Base-by-base conservation (phyloP, 140 eudicot species). In the Senecio squalidus region DNA sequence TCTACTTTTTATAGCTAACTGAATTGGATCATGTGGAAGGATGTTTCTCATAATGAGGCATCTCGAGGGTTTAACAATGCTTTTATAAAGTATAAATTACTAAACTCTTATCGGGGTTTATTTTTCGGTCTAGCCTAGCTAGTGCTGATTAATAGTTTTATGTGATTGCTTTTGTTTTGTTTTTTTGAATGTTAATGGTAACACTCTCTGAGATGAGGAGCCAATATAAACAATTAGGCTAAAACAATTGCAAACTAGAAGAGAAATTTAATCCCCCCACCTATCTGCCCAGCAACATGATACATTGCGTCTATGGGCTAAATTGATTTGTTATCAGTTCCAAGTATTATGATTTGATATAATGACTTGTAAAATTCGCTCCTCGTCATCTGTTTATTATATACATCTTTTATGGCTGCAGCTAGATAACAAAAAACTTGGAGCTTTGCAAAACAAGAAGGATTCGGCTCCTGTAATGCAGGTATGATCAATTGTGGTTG, bases 401-500 rank as follows among this genome's bases (percentile, higher is more conserved):
- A 17, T 63, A n/a, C n/a, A n/a, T 27, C 7, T n/a, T 31, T 33
- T 28, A 26, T 9, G 59, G 54, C 76, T 58, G 25, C 89, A 92
- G 98, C 69, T 92, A 55, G 98, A 92, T 75, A 92, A 84, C 67
- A 77, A 72, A 58, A 87, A 79, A 54, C 86, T 92, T 64, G 95
- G 80, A 72, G 82, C 84, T 60, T 75, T 92, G 58, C 69, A 60
- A n/a, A 87, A 81, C 71, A 74, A 73, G 46, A 87, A 87, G 66
- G 96, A 87, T n/a, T 68, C 68, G 50, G 58, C 86, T 59, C 95
- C 96, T 7, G 92, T 79, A 36, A 50, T 92, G 96, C 98, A 92
- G 98, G 98, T 92, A 64, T 49, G 73, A 66, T 50, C 14, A 63
- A n/a, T 49, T 46, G 5, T 56, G 48, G 22, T 39, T 49, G 39